Conservation (phyloP, 1,139 yeast species). For the Debaryomyces robertsiae region DNA sequence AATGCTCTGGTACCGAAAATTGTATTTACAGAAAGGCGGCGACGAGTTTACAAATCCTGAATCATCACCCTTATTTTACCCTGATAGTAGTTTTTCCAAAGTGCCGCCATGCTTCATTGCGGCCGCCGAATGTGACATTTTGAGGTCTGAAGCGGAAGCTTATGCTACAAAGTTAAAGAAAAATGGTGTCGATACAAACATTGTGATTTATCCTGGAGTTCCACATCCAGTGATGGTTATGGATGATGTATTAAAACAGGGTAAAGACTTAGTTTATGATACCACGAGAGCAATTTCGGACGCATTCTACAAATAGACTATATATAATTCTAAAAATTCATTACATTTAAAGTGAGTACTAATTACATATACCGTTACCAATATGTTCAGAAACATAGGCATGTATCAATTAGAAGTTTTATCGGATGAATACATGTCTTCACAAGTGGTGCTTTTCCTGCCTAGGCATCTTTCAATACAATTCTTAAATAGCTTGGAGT, state of each 20-base stretch:
- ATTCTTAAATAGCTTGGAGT: slow-evolving; percentile 57
- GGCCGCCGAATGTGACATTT: slow-evolving; percentile 49
- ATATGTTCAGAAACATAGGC: neutral
- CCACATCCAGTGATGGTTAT: slow-evolving; percentile 55
- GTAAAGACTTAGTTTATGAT: slow-evolving; percentile 37
- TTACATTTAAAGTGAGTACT: too few relatives aligned
- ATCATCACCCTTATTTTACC: slow-evolving; percentile 47
- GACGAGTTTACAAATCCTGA: slow-evolving; percentile 40
- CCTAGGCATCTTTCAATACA: slow-evolving; percentile 43
- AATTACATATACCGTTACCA: too few relatives aligned
- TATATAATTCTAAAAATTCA: too few relatives aligned
- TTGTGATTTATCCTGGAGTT: slow-evolving; percentile 43
- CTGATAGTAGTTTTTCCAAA: slow-evolving; percentile 39
- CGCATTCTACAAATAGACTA: slow-evolving; percentile 13
- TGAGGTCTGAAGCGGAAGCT: slow-evolving; percentile 47
- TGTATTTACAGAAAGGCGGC: slow-evolving; percentile 43
- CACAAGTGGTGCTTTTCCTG: slow-evolving; percentile 47
- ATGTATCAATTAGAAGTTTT: neutral
- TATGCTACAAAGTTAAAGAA: slow-evolving; percentile 41
- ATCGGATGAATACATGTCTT: slow-evolving; percentile 44
- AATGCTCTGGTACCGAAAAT: slow-evolving; percentile 50
- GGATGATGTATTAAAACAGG: slow-evolving; percentile 46
- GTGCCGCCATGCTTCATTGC: slow-evolving; percentile 48
- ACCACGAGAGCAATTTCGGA: slow-evolving; percentile 30
- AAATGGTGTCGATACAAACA: slow-evolving; percentile 38